Conservation (phyloP, 305 asterid species). For the Fraxinus greggii region DNA sequence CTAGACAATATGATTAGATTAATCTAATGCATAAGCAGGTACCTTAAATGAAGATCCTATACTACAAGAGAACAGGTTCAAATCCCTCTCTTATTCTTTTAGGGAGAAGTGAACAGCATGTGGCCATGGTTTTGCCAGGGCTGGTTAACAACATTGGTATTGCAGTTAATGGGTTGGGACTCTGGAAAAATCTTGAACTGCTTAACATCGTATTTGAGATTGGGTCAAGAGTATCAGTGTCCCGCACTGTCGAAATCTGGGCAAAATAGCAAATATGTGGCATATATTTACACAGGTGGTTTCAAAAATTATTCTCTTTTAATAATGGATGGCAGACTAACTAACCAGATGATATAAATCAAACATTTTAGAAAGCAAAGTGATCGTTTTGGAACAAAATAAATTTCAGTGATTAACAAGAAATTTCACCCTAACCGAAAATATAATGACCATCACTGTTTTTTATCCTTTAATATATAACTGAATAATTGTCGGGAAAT, state of each 20-base stretch:
- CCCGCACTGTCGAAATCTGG: background rate
- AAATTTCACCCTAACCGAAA: background rate
- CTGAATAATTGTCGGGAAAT: background rate
- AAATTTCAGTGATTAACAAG: background rate
- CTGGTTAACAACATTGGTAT: background rate
- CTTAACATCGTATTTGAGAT: background rate
- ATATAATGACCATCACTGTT: background rate
- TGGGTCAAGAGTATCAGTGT: background rate
- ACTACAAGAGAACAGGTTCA: background rate
- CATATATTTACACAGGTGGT: background rate
- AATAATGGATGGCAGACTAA: background rate
- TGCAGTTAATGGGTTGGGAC: background rate
- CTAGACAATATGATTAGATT: background rate
- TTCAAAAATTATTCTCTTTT: background rate
- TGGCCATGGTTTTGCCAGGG: background rate
- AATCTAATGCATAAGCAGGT: background rate
- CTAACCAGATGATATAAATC: background rate
- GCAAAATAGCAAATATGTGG: background rate
- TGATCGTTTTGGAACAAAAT: background rate
- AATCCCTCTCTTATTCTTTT: background rate
- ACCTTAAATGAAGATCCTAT: background rate
- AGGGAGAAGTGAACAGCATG: background rate
- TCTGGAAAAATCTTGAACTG: background rate
- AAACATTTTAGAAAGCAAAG: background rate
- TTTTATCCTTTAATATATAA: background rate